Base-by-base conservation (phyloP, 768 basidiomycete genomes). In the Ramaria rubella region DNA sequence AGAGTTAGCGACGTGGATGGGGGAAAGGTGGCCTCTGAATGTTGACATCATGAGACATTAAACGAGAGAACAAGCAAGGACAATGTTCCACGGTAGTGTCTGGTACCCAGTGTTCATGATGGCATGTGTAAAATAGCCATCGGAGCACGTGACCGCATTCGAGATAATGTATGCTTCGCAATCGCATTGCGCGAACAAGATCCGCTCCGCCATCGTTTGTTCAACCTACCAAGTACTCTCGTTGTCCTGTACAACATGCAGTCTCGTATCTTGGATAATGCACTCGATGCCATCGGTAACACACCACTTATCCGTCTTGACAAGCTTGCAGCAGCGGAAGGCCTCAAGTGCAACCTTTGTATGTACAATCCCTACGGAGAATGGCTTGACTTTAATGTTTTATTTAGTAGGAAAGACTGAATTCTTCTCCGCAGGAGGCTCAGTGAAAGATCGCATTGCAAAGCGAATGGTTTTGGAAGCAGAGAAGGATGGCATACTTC, bases 401-500 rank as follows among this genome's bases (percentile, higher is more conserved):
- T 33, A 19, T 40, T 19, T 59, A 94, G 90, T 95, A 66, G 94
- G 79, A 6, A 97, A 96, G 70, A 77, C 89, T 15, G 95, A 99
- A 64, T 97, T 82, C 68, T 80, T 90, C 66, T 93, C 90, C 19
- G 86, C 84, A 1, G 96, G 95, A 9, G 95, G 95, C 2, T 93
- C 89, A 2, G 87, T 97, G 58, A 99, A 99, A 73, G 95, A 98
- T 68, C 77, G 94, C 58, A 95, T 98, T 52, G 94, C 94, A 26
- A 94, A 92, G 69, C 84, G 91, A 11, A 99, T 99, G 95, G 82
- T 98, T 1, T 86, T 93, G 61, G 81, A 86, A n/a, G 96, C 95
- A 5, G 96, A 99, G 75, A 76, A 77, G 53, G 85, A 91, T 31
- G 94, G 94, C 31, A 83, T 75, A 49, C 81, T 99, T 38, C 77